Conservation (phyloP, 257 asterid genomes). For the Jasminum sambac region DNA sequence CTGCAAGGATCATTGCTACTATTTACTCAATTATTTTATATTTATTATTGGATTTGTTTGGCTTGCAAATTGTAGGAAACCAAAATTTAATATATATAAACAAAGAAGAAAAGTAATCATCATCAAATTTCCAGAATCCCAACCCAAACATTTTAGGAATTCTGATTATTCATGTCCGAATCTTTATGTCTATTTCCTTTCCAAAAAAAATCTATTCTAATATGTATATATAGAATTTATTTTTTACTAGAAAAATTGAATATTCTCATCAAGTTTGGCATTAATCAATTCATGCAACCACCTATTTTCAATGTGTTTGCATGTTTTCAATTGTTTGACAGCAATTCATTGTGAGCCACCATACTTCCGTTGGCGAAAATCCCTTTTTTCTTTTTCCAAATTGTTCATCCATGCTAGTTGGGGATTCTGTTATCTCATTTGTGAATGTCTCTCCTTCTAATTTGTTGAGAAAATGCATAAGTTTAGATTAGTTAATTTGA, state of each 20-base stretch:
- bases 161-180: neutral
- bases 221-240: neutral
- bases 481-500: neutral
- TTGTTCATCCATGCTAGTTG: neutral
- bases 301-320: slow-evolving; percentile 42
- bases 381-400: neutral
- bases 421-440: slow-evolving; percentile 2
- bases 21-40: neutral
- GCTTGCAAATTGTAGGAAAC: neutral
- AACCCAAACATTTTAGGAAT: slow-evolving; percentile 16
- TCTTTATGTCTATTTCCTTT: neutral
- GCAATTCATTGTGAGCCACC: slow-evolving; percentile 12
- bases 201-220: neutral
- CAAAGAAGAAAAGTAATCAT: neutral
- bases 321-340: slow-evolving; percentile 27
- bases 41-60: neutral
- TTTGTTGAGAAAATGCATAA: slow-evolving; percentile 9
- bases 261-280: slow-evolving; percentile 15
- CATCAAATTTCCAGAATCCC: slow-evolving; percentile 24
- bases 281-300: slow-evolving; percentile 40
- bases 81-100: neutral
- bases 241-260: slow-evolving; percentile 1
- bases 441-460: neutral
- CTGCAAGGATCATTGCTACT: no score
- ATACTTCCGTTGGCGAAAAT: slow-evolving; percentile 27